phyloP scores from a whole-genome alignment of 2,329 filamentous ascomycete genomes.

The Metarhizium anisopliae region DNA sequence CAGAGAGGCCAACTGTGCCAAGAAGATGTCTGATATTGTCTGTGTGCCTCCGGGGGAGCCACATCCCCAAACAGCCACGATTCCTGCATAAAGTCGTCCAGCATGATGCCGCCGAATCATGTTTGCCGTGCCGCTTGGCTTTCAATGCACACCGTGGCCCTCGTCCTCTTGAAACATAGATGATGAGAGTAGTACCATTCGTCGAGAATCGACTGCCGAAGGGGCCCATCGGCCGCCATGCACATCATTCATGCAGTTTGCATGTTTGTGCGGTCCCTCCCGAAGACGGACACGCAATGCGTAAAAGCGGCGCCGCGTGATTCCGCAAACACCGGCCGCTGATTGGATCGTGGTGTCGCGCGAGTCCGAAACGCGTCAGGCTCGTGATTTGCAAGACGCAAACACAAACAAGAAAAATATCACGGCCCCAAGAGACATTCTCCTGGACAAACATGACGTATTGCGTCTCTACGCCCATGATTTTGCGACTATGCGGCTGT shows the following conservation, averaged over 20 bases:
- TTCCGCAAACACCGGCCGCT: not conserved
- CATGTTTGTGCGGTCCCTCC: not conserved
- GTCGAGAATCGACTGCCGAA: not conserved
- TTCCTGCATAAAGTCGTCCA: not conserved
- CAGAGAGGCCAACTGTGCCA: too few relatives aligned
- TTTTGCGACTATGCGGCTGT: not conserved
- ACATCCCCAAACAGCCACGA: not conserved
- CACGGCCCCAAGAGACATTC: too few relatives aligned
- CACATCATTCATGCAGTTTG: conserved; percentile 2
- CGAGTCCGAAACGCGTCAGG: not conserved
- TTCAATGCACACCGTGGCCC: not conserved
- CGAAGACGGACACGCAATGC: not conserved
- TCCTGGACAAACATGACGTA: too few relatives aligned
- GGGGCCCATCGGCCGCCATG: not conserved
- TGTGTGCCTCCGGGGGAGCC: too few relatives aligned
- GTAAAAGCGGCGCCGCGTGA: not conserved
- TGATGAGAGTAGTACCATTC: too few relatives aligned
- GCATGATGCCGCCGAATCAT: not conserved
- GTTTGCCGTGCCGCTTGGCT: not conserved
- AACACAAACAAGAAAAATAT: not conserved
- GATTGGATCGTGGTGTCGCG: not conserved
- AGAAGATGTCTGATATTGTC: too few relatives aligned
- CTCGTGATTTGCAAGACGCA: not conserved
- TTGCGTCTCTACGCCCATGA: too few relatives aligned
- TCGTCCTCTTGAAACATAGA: not conserved